Evolutionary conservation across 2,329 filamentous ascomycete species (phyloP).

Genomic region (Pseudocercospora pini-densiflorae): DNA sequence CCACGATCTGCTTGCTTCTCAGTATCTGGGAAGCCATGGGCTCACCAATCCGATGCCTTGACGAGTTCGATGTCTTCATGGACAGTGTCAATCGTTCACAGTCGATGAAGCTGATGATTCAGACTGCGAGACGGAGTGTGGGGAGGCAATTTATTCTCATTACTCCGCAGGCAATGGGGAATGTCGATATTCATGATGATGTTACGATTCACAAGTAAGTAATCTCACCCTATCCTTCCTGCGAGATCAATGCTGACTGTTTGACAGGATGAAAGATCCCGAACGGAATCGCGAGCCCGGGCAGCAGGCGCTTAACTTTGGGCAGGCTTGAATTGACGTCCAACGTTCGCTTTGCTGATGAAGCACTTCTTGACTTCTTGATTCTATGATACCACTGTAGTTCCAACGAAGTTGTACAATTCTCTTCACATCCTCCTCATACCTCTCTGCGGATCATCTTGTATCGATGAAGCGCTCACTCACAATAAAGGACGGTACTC

Average conservation of each 20-base stretch:
- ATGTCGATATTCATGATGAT: conserved; percentile 65
- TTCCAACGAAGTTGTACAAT: background rate
- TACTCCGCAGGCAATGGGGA: conserved; percentile 81
- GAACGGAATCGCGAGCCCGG: conserved; percentile 29
- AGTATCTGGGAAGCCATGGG: conserved; percentile 99
- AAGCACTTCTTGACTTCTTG: background rate
- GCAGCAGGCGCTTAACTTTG: conserved; percentile 17
- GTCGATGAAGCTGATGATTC: conserved; percentile 91
- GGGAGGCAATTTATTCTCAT: conserved; percentile 95
- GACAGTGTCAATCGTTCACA: conserved; percentile 93
- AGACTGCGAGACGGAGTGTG: conserved; percentile 81
- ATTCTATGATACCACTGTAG: background rate
- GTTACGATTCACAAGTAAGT: conserved; percentile 73
- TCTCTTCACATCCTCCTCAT: background rate
- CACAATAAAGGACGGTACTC: too few species aligned
- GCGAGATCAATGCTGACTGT: conserved; percentile 35
- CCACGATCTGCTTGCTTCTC: conserved; percentile 90
- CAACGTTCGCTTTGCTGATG: too few species aligned
- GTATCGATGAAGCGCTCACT: too few species aligned
- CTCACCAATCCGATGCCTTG: conserved; percentile 88
- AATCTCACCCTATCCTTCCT: too few species aligned
- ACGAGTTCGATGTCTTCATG: conserved; percentile 99
- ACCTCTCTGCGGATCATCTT: too few species aligned
- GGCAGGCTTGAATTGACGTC: background rate
- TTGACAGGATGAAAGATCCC: conserved; percentile 30